Percentiles rank a stretch among this genome's conserved stretches.
Evolutionary conservation across 2,329 filamentous ascomycete species (phyloP).

Genomic region (Herpotrichia juniperi): DNA sequence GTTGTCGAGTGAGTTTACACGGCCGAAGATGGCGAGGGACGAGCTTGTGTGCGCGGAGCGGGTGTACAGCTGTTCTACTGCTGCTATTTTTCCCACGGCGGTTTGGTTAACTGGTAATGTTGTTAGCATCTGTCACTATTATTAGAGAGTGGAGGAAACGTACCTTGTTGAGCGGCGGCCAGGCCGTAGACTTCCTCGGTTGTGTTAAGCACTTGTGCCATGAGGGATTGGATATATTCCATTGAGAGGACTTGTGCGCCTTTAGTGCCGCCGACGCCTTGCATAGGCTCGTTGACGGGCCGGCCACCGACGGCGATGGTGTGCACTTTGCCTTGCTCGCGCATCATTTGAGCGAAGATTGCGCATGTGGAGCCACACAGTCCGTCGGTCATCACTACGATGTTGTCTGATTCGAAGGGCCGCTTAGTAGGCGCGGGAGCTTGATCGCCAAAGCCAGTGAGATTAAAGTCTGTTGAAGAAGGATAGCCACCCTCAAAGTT

Average conservation of each 20-base stretch:
- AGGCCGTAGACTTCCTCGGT: slow-evolving; percentile 9
- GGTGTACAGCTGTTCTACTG: slow-evolving; percentile 13
- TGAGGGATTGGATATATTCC: slow-evolving; percentile 5
- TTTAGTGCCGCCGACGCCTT: slow-evolving; percentile 48
- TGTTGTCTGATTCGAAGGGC: slow-evolving; percentile 37
- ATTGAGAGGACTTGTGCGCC: slow-evolving; percentile 35
- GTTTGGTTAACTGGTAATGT: slow-evolving; percentile 9
- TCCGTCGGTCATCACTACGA: slow-evolving; percentile 45
- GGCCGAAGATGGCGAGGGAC: slow-evolving; percentile 7
- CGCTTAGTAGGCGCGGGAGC: slow-evolving; percentile 15
- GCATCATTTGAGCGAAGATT: slow-evolving; percentile 49
- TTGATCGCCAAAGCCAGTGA: slow-evolving; percentile 10
- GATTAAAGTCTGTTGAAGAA: background rate
- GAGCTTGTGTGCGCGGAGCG: slow-evolving; percentile 9
- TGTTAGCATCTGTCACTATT: too few relatives aligned
- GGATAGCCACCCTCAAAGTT: slow-evolving; percentile 6
- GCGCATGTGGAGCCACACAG: slow-evolving; percentile 48
- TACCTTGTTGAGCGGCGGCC: background rate
- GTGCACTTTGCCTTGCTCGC: slow-evolving; percentile 45
- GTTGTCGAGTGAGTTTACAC: slow-evolving; percentile 29
- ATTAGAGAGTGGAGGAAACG: too few relatives aligned
- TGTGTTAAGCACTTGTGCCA: background rate
- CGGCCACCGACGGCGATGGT: slow-evolving; percentile 45
- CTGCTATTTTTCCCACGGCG: slow-evolving; percentile 15
- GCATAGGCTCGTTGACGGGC: slow-evolving; percentile 40